Evolutionary conservation across 768 basidiomycete genomes (phyloP), one percentile per base, ranked within the genome.

Genomic region (Glaciozyma martinii): DNA sequence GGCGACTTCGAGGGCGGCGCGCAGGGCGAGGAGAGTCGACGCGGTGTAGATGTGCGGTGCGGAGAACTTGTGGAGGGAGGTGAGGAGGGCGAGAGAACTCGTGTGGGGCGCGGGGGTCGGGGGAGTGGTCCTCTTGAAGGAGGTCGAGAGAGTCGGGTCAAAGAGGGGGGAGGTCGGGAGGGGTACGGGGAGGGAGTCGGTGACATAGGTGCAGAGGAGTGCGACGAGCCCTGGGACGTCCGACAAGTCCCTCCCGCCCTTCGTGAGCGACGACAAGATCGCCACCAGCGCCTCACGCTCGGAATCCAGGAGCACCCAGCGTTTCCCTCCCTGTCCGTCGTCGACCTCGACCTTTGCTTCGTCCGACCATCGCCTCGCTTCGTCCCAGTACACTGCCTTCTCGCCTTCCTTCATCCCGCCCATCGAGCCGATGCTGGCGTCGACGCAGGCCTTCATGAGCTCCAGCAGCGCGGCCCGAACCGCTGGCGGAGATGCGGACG

Each of bases 61-160:
- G 30, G 68, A 72, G 68, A 73, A 74, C 53, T 71, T 70, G 67
- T 73, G 74, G n/a, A 71, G 59, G 29, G 65, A 54, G 32, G 67
- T 70, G 61, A 74, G 69, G 54, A 74, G 71, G 0, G 69, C 59
- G 58, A 73, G 67, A 16, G 72, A 60, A 30, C 57, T 62, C 6
- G 68, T 57, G 60, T 72, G 71, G 0, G 60, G 66, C 1, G 67
- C 59, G 16, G 68, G 60, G 10, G 46, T 52, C n/a, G 63, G 54
- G n/a, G 67, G 64, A 1, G 65, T 53, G 30, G 62, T 46, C 23
- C 61, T 59, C 18, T 66, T 62, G 67, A 73, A 73, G n/a, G 73
- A 64, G n/a, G 73, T 72, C 3, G 57, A 37, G 25, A 74, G 56
- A 30, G 63, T 62, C 8, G 72, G 67, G 57, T 74, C 73, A 59